Evolutionary conservation across 768 basidiomycete genomes (phyloP), one percentile per base, ranked within the genome.

Genomic region (Macrolepiota fuliginosa): DNA sequence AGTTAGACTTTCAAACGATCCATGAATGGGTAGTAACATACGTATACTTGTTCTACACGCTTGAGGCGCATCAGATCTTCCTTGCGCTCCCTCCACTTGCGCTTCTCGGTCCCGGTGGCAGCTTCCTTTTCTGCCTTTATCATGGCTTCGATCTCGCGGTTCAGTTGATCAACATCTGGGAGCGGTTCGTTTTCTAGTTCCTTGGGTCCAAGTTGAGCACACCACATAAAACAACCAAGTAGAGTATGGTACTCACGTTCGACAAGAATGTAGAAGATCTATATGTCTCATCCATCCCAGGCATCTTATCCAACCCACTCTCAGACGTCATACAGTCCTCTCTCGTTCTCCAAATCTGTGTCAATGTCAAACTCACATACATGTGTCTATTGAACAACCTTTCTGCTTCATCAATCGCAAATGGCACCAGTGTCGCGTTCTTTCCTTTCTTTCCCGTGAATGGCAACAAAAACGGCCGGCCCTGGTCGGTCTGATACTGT

Each of bases 401-500:
- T 72, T 96, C 94, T 0, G 97, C 97, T 72, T 99, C 97, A 49
- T 94, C 94, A 62, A 99, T 94, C 3, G 95, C 94, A 72, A 90
- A 95, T 1, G 97, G 97, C 2, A 98, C 92, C n/a, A 92, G 78
- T 45, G 84, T 83, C 24, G 79, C 80, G 61, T 87, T 82, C 54
- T 83, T 81, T 29, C 84, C 78, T 56, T 74, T 79, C 53, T 74
- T 80, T n/a, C 87, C 83, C 5, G 94, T 92, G 71, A 97, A 99
- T 0, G 97, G 97, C 72, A 99, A 96, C 63, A 98, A 77, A 72
- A 98, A 99, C 1, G 97, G 96, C 12, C 92, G 82, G 50, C 78
- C 87, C 71, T 96, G 97, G 73, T 99, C 97, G 0, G 97, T 99
- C 71, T 98, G 97, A 72, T 94, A 99, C 71, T 96, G 94, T 71